Evolutionary conservation across 192 early-diverging fungal genomes (phyloP), one percentile per base, ranked within the genome.

Genomic region (Phlyctochytrium planicorne): DNA sequence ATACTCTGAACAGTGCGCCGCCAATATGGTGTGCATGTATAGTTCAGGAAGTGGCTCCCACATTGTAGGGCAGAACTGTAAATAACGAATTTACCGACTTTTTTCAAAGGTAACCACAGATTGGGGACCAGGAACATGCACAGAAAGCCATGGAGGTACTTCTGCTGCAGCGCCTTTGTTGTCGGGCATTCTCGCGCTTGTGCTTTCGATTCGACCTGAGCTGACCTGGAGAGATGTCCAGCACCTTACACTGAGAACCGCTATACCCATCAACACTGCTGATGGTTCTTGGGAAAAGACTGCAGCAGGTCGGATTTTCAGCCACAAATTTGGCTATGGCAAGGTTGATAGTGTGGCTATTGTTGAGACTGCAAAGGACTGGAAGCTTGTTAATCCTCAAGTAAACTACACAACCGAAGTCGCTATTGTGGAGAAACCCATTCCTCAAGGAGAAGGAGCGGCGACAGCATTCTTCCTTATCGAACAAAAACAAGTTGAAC

Each of bases 201-300:
- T 91, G 0, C 74, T 98, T 30, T 67, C 71, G 27, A 73, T 82
- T 30, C 63, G 84, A 1, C 93, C 97, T n/a, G 97, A 99, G 59
- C 83, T 99, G 50, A 88, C 83, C 34, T 99, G 97, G 97, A 80
- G 97, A 25, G 95, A 98, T 66, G 73, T 95, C 30, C 97, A 99
- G 78, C 89, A 94, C 36, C 76, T 99, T 16, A 82, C 88, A 29
- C 85, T 98, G 16, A 77, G 85, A 2, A 88, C 89, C 20, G 93
- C 93, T 0, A 70, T 93, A 2, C 90, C 91, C 0, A 72, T 99
- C 2, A 80, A 86, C 27, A 60, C 81, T 1, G 68, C 71, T 30
- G 93, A 97, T 70, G 52, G 71, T 4, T 91, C 87, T 56, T 99
- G 97, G 97, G 34, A 70, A 1, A 53, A 61, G 1, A 89, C 88